phyloP scores from a whole-genome alignment of 2,329 filamentous ascomycete species.

The Xylaria sp. region DNA sequence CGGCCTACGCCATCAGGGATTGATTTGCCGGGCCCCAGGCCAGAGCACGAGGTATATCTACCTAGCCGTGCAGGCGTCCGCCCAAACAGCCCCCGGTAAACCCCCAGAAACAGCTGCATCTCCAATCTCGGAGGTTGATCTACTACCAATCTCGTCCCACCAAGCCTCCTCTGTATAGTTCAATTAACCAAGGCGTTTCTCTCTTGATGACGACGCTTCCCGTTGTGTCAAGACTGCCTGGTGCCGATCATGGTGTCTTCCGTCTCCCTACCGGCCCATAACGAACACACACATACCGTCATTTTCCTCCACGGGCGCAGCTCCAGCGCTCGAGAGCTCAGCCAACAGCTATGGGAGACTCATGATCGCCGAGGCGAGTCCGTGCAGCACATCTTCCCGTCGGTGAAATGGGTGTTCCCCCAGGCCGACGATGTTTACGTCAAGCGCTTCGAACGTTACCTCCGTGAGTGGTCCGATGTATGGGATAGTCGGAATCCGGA shows the following conservation, averaged over 20 bases:
- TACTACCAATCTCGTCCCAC: conserved; percentile 3
- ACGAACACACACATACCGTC: conserved; percentile 53
- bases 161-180: conserved; percentile 4
- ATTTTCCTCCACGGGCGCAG: conserved; percentile 60
- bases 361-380: conserved; percentile 48
- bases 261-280: conserved; percentile 30
- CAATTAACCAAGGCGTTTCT: neutral
- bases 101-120: conserved; percentile 12
- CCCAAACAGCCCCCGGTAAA: neutral
- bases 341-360: conserved; percentile 47
- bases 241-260: conserved; percentile 33
- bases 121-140: conserved; percentile 3
- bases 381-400: conserved; percentile 56
- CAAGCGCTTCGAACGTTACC: conserved; percentile 44
- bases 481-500: conserved; percentile 55
- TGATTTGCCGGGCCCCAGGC: conserved; percentile 9
- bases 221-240: neutral
- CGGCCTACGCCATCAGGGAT: neutral
- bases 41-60: conserved; percentile 4
- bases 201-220: neutral
- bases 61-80: neutral
- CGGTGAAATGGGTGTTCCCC: conserved; percentile 63
- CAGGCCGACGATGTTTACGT: conserved; percentile 52
- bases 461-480: conserved; percentile 64
- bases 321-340: conserved; percentile 52